Evolutionary conservation across 2,329 filamentous ascomycete species (phyloP).

Genomic region (Trichoderma semiorbis): DNA sequence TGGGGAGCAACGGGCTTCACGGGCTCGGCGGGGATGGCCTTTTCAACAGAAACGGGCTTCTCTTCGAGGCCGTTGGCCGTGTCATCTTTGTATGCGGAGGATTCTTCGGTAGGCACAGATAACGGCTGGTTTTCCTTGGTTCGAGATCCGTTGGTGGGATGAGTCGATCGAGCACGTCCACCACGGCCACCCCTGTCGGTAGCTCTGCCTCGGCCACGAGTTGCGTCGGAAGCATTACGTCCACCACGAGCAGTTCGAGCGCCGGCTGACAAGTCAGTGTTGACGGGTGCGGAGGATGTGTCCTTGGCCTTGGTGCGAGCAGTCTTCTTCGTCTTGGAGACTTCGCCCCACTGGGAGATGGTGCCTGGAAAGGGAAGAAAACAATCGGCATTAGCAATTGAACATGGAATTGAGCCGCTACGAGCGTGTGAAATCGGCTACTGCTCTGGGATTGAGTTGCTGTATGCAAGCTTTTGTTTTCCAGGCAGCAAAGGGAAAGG

Average conservation of each 20-base stretch:
- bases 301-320: slow-evolving; percentile 71
- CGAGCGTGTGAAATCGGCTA: neutral
- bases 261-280: slow-evolving; percentile 43
- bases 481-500: slow-evolving; percentile 19
- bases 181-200: slow-evolving; percentile 60
- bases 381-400: slow-evolving; percentile 20
- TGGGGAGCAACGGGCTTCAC: slow-evolving; percentile 39
- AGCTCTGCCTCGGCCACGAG: slow-evolving; percentile 59
- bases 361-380: slow-evolving; percentile 52
- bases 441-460: slow-evolving; percentile 19
- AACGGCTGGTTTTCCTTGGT: slow-evolving; percentile 53
- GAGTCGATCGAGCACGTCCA: slow-evolving; percentile 61
- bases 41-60: slow-evolving; percentile 31
- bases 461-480: slow-evolving; percentile 12
- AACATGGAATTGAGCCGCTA: neutral
- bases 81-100: slow-evolving; percentile 47
- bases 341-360: slow-evolving; percentile 80
- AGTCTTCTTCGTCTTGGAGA: slow-evolving; percentile 76
- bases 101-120: slow-evolving; percentile 69
- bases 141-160: slow-evolving; percentile 58
- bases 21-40: slow-evolving; percentile 36
- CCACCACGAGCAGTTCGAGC: slow-evolving; percentile 56
- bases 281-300: slow-evolving; percentile 49
- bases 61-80: slow-evolving; percentile 36
- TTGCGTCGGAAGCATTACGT: slow-evolving; percentile 58